Conservation (phyloP, 2,329 filamentous ascomycete genomes). For the Setomelanomma holmii region DNA sequence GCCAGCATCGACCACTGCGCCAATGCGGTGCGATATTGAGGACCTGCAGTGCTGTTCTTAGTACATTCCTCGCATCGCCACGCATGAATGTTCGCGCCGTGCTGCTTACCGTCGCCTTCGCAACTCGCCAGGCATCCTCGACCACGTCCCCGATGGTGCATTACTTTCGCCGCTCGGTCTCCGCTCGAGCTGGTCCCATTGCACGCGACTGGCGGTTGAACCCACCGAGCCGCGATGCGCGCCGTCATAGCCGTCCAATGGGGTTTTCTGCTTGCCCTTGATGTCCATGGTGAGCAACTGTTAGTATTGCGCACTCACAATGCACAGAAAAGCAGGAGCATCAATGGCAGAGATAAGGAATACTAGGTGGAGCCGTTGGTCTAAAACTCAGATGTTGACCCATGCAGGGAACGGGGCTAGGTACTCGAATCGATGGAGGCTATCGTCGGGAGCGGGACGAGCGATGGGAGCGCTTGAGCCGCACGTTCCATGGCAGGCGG, state of each 20-base stretch:
- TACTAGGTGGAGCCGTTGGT: conserved; percentile 15
- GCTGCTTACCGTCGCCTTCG: conserved; percentile 45
- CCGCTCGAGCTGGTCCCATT: conserved; percentile 47
- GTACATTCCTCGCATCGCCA: not conserved
- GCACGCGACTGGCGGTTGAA: conserved; percentile 47
- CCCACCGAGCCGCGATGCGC: conserved; percentile 51
- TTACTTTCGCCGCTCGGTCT: conserved; percentile 39
- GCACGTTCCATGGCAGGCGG: conserved; percentile 14
- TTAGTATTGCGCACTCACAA: not conserved
- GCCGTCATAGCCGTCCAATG: conserved; percentile 56
- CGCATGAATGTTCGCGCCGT: not conserved
- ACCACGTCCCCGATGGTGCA: conserved; percentile 33
- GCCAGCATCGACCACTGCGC: conserved; percentile 71
- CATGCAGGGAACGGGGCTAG: conserved; percentile 43
- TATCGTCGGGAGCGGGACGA: conserved; percentile 39
- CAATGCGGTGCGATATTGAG: conserved; percentile 59
- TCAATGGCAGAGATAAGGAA: conserved; percentile 12
- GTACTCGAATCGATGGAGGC: conserved; percentile 26
- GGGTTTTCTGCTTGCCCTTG: conserved; percentile 51
- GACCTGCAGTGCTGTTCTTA: conserved; percentile 41
- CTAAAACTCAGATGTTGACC: conserved; percentile 28
- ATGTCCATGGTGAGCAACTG: conserved; percentile 41
- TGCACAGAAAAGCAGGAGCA: conserved; percentile 3
- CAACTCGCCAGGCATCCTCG: conserved; percentile 34
- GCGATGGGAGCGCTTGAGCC: conserved; percentile 11